Evolutionary conservation across 129 eudicot genomes (phyloP).

Genomic region (Ambrosia artemisiifolia): DNA sequence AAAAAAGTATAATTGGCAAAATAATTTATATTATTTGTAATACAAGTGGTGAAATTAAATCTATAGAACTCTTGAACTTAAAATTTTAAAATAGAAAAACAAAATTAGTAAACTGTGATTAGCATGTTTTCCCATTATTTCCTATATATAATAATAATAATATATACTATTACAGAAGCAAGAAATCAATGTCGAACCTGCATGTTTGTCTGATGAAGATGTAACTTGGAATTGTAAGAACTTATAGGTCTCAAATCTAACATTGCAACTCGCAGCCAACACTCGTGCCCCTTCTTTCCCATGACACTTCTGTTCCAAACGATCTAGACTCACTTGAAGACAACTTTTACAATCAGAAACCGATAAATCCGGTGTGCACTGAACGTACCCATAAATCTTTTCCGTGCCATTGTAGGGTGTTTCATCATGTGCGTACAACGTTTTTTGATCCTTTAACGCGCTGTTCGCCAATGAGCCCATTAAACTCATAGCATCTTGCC

Average conservation of each 20-base stretch:
- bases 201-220: too few relatives aligned
- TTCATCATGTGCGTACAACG: background rate
- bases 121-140: too few relatives aligned
- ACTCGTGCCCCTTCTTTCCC: slow-evolving; percentile 21
- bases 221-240: background rate
- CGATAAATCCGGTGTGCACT: slow-evolving; percentile 8
- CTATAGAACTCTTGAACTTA: too few relatives aligned
- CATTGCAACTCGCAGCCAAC: slow-evolving; percentile 28
- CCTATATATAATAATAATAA: too few relatives aligned
- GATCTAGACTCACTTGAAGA: slow-evolving; percentile 13
- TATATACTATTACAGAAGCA: too few relatives aligned
- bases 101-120: too few relatives aligned
- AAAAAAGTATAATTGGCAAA: too few relatives aligned
- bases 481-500: background rate
- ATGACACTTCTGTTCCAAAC: background rate
- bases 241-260: slow-evolving; percentile 21
- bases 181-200: background rate
- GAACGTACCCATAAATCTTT: slow-evolving; percentile 14
- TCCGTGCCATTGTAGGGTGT: background rate
- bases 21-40: too few relatives aligned
- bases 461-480: background rate
- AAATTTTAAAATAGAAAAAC: too few relatives aligned
- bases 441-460: background rate
- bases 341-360: slow-evolving; percentile 9
- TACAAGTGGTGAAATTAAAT: too few relatives aligned